Evolutionary conservation across 306 rosid species (phyloP), one percentile per base, ranked within the genome.

Genomic region (Dalbergia cochinchinensis): DNA sequence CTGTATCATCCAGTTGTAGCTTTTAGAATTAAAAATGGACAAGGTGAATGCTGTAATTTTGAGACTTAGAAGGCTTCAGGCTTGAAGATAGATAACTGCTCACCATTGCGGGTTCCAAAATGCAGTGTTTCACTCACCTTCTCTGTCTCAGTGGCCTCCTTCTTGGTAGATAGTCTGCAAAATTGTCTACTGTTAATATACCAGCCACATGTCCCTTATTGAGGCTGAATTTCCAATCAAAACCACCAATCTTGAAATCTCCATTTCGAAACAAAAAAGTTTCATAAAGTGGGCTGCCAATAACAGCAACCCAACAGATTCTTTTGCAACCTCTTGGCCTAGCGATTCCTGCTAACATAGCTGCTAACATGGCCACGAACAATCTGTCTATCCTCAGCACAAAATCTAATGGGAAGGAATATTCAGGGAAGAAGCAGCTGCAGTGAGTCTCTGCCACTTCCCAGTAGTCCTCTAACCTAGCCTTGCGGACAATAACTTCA

Each of bases 391-490:
- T 69, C 81, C 97, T 79, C 73, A 91, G 82, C 82, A 91, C 76
- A 74, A 90, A 91, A 78, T 91, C 94, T 69, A 91, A 85, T 11
- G 98, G 98, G 83, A 94, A 94, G 33, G 87, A 74, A 75, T 91
- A 91, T 10, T 84, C 90, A 8, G 97, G 98, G 89, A 89, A 94
- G 92, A 94, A 94, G 50, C 92, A 83, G 88, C 92, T 91, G 90
- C 98, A 94, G 72, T 91, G 98, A 73, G 87, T 94, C 92, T 94
- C 98, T 10, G 97, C 95, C 80, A 94, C 97, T 85, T 88, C 98
- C 97, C 98, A 94, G 44, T 89, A 90, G 85, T 94, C 98, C 89
- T 85, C 88, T 50, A 94, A 69, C 84, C 91, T 87, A 6, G 98
- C 98, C 88, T 94, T 91, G 15, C 97, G 87, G 55, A 94, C 95